Conservation (phyloP, 805 yeast genomes). For the Blastobotrys terrestris region DNA sequence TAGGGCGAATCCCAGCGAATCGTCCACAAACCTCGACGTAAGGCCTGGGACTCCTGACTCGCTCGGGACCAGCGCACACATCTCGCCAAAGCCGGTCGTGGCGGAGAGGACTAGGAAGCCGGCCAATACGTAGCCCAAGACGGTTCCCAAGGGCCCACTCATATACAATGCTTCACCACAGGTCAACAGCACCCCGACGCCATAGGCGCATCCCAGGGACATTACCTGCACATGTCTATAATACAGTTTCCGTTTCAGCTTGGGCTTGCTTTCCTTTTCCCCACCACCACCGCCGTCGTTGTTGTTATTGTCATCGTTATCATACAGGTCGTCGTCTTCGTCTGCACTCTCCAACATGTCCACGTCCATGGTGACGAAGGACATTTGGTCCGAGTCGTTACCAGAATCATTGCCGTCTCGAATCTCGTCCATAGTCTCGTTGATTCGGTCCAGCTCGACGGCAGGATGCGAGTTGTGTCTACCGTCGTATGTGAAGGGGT, state of each 20-base stretch:
- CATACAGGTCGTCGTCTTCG: constrained; percentile 11
- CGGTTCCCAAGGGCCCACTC: constrained; percentile 73
- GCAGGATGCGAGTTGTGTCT: constrained; percentile 1
- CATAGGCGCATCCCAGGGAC: constrained; percentile 72
- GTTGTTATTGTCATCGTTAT: constrained; percentile 4
- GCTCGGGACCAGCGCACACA: constrained; percentile 73
- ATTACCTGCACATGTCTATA: constrained; percentile 71
- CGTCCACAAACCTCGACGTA: constrained; percentile 60
- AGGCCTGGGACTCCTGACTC: constrained; percentile 74
- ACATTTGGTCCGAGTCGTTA: constrained; percentile 16
- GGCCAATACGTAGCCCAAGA: constrained; percentile 57
- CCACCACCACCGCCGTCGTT: background rate
- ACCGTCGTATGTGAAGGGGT: constrained; percentile 17
- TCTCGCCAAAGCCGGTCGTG: constrained; percentile 71
- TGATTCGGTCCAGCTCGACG: background rate
- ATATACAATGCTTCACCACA: constrained; percentile 68
- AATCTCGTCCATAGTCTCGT: background rate
- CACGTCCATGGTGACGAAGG: constrained; percentile 24
- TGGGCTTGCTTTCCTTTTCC: constrained; percentile 2
- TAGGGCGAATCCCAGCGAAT: constrained; percentile 54
- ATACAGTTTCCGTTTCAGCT: constrained; percentile 48
- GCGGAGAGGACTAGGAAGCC: constrained; percentile 64
- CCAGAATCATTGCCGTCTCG: constrained; percentile 2
- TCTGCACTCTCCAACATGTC: constrained; percentile 22
- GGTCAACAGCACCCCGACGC: constrained; percentile 66